Conservation (phyloP, 768 basidiomycete genomes). For the Filobasidium floriforme region DNA sequence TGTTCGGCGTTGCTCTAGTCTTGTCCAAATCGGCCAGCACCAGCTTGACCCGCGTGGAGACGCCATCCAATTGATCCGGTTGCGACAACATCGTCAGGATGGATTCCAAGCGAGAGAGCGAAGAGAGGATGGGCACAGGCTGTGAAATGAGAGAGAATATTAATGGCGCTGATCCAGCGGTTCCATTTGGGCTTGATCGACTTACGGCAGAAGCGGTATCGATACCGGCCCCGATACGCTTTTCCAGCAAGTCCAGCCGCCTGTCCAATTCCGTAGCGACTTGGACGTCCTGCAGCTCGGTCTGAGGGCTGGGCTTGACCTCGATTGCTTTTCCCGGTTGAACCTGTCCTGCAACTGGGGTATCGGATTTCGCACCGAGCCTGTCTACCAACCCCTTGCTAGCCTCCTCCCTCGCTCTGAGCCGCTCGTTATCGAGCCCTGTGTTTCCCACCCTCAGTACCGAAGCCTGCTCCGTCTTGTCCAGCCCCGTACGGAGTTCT, state of each 20-base stretch:
- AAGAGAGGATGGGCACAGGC: constrained; percentile 56
- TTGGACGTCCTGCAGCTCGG: constrained; percentile 12
- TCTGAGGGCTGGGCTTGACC: not conserved
- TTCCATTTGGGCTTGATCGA: not conserved
- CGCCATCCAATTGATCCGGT: constrained; percentile 90
- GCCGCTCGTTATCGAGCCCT: not conserved
- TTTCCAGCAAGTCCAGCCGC: constrained; percentile 75
- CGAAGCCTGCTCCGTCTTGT: constrained; percentile 12
- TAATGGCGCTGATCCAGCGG: constrained; percentile 6
- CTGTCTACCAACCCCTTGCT: constrained; percentile 12
- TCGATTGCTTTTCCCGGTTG: not conserved
- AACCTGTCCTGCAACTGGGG: not conserved
- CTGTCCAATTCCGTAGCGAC: constrained; percentile 66
- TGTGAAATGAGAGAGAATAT: constrained; percentile 51
- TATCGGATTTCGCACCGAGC: not conserved
- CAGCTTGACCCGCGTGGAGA: constrained; percentile 85
- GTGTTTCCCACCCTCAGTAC: not conserved
- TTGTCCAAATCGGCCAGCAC: constrained; percentile 88
- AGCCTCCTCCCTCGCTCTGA: not conserved
- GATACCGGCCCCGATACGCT: constrained; percentile 67
- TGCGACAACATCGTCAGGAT: constrained; percentile 84
- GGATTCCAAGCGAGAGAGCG: constrained; percentile 70
- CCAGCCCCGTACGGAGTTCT: constrained; percentile 28
- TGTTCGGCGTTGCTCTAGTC: constrained; percentile 46
- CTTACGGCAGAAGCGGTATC: constrained; percentile 23